Evolutionary conservation across 129 eudicot genomes (phyloP).

Genomic region (Dittrichia graveolens): DNA sequence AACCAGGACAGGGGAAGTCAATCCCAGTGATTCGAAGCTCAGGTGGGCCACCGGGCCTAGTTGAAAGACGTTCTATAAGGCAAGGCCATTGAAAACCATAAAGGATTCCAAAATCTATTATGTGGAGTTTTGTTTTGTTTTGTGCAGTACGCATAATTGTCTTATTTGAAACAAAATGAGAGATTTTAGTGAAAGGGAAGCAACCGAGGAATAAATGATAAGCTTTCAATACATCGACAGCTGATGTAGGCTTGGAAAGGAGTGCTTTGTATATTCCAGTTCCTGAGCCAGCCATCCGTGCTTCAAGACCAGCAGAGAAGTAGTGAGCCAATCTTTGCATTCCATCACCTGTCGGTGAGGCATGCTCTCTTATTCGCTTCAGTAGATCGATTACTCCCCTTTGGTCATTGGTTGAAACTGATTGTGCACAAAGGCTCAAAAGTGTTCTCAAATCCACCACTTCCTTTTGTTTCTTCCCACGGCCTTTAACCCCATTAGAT

Average conservation of each 20-base stretch:
- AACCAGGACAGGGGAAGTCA: conserved; percentile 77
- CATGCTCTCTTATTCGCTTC: conserved; percentile 61
- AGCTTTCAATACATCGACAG: conserved; percentile 70
- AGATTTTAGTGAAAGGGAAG: conserved; percentile 62
- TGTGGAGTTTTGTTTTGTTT: conserved; percentile 57
- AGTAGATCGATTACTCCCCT: conserved; percentile 59
- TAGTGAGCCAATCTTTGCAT: conserved; percentile 85
- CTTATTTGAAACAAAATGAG: conserved; percentile 62
- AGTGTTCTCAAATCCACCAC: conserved; percentile 70
- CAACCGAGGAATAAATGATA: conserved; percentile 58
- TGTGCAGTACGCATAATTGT: conserved; percentile 54
- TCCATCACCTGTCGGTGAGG: conserved; percentile 80
- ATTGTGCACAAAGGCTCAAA: conserved; percentile 76
- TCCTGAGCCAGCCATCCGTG: conserved; percentile 84
- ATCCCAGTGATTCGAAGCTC: conserved; percentile 75
- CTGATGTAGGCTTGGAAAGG: conserved; percentile 49
- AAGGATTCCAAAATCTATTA: conserved; percentile 69
- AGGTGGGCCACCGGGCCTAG: conserved; percentile 72
- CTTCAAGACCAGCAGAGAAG: conserved; percentile 76
- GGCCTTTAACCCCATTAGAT: conserved; percentile 44
- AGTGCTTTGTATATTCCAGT: conserved; percentile 58
- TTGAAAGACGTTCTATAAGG: conserved; percentile 59
- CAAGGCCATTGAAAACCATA: conserved; percentile 90
- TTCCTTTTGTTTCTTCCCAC: conserved; percentile 57
- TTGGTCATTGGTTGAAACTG: conserved; percentile 60